phyloP scores from a whole-genome alignment of 768 basidiomycete species.

The Boletus tylopilopsis region DNA sequence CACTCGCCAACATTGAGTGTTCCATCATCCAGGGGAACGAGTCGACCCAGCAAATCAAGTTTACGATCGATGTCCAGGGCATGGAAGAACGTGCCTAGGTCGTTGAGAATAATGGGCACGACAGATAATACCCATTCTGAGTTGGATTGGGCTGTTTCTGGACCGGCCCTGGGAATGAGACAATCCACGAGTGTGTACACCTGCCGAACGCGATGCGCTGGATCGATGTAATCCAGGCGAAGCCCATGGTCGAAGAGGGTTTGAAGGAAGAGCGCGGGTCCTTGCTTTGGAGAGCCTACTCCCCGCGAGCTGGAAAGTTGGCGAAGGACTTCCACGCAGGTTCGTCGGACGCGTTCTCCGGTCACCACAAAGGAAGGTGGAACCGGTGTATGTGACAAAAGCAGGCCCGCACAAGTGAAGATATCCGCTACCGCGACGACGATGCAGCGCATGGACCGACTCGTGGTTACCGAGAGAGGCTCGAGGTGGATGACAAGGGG shows the following conservation, averaged over 20 bases:
- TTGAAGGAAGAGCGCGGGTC: conserved; percentile 51
- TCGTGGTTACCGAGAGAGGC: conserved; percentile 46
- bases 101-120: conserved; percentile 53
- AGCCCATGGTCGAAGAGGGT: conserved; percentile 51
- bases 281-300: conserved; percentile 31
- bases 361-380: conserved; percentile 10
- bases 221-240: conserved; percentile 44
- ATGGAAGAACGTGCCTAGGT: conserved; percentile 53
- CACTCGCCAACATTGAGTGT: conserved; percentile 43
- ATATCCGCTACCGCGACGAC: conserved; percentile 47
- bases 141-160: conserved; percentile 29
- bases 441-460: conserved; percentile 45
- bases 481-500: conserved; percentile 46
- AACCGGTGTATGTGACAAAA: conserved; percentile 39
- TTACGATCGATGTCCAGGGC: conserved; percentile 55
- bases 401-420: conserved; percentile 50
- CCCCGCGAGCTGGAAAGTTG: conserved; percentile 33
- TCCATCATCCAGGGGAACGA: conserved; percentile 50
- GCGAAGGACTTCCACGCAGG: conserved; percentile 50
- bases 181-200: conserved; percentile 54
- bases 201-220: conserved; percentile 52
- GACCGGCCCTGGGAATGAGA: conserved; percentile 42
- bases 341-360: conserved; percentile 42
- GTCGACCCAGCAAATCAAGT: conserved; percentile 48
- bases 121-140: conserved; percentile 50